These are phyloP conservation scores for Babesia ovata DNA, from an alignment of 169 alveolate genomes.

Conservation along the genomic window DNA sequence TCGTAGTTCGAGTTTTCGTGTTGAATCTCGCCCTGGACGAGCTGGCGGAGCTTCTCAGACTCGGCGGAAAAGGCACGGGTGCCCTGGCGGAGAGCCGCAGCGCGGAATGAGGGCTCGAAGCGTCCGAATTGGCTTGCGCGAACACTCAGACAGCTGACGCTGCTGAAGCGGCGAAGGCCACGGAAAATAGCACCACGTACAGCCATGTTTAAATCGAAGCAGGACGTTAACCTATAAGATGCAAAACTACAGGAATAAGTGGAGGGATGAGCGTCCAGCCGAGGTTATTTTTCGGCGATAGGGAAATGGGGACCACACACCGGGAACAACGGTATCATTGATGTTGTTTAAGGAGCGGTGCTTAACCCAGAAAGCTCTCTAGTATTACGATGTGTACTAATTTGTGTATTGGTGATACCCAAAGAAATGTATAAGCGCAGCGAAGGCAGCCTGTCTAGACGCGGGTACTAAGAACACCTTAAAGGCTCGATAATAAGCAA, in stretches of 20 bases:
- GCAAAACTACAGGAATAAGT: too few relatives aligned
- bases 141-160: neutral
- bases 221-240: too few relatives aligned
- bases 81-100: neutral
- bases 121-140: conserved; percentile 13
- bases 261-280: neutral
- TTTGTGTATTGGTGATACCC: too few relatives aligned
- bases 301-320: neutral
- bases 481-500: too few relatives aligned
- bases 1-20: conserved; percentile 83
- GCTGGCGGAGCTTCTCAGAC: conserved; percentile 76
- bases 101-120: neutral
- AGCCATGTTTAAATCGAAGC: neutral
- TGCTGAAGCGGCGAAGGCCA: conserved; percentile 32
- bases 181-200: conserved; percentile 12
- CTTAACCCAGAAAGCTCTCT: too few relatives aligned
- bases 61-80: conserved; percentile 71
- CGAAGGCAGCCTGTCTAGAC: too few relatives aligned
- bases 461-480: too few relatives aligned
- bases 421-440: too few relatives aligned
- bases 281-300: neutral
- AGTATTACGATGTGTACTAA: too few relatives aligned
- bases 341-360: too few relatives aligned
- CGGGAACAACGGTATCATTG: neutral
- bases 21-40: conserved; percentile 79